Evolutionary conservation across 768 basidiomycete species (phyloP), one percentile per base, ranked within the genome.

Genomic region (Pisolithus orientalis): DNA sequence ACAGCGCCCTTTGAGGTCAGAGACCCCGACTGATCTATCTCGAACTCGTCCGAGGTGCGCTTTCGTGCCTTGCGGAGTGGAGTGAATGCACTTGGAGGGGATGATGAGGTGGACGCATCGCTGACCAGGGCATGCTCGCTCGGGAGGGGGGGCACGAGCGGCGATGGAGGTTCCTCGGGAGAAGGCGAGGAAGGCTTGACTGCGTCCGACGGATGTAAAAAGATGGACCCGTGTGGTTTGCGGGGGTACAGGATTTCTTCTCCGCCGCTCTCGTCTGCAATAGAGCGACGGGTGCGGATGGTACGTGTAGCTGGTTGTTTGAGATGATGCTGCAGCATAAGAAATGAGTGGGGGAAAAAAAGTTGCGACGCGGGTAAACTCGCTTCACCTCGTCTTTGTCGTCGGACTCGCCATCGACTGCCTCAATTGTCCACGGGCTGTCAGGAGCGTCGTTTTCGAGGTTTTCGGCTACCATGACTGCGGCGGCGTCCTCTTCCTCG

Each of bases 211-310:
- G 70, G 63, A 52, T 70, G 61, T 7, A 66, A 54, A 45, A 70
- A 54, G 16, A 69, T 65, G 14, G 60, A 39, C 8, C 55, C 61
- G 39, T 60, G 59, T 21, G 71, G 72, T 55, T 87, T 82, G 52
- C 89, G 84, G 39, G 90, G 89, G 67, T 93, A 93, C 27, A 93
- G 71, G 54, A 93, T 92, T 67, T 93, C 90, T 68, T 93, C 90
- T 39, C 90, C 90, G 5, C 90, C 90, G 61, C 90, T 92, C 68
- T 92, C 90, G 57, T 88, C 85, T 7, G 87, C 80, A 53, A 81
- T 76, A 1, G 89, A 92, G 52, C 80, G 80, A 31, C 78, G 77
- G 43, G 72, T 62, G 43, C 85, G 81, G 49, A 87, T 68, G 10
- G 79, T 66, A 7, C 79, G 80, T 32, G 75, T 64, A 39, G 76